Conservation (phyloP, 2,329 filamentous ascomycete genomes). For the Furcasterigmium furcatum region DNA sequence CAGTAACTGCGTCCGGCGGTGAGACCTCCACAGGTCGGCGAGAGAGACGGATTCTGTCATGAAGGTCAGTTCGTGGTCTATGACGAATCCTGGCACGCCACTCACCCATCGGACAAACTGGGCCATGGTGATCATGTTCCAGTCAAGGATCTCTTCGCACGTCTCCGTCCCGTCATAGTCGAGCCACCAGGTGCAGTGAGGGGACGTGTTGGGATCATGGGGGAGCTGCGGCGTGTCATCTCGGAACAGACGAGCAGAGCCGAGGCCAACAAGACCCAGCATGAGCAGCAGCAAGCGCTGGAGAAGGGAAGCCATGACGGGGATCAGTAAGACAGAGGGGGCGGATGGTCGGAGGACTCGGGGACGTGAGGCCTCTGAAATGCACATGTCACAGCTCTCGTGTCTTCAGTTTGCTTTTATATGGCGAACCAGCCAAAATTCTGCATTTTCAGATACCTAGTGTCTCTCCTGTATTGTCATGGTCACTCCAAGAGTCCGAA, state of each 20-base stretch:
- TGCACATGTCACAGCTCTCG: too few species aligned
- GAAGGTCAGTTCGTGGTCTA: slow-evolving; percentile 13
- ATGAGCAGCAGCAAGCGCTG: neutral
- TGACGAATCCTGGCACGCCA: neutral
- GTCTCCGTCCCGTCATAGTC: slow-evolving; percentile 3
- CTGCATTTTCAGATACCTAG: too few species aligned
- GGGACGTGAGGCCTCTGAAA: too few species aligned
- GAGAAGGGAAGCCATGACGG: too few species aligned
- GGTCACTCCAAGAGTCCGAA: too few species aligned
- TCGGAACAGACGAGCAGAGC: neutral
- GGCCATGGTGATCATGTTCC: slow-evolving; percentile 1
- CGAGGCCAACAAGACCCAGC: neutral
- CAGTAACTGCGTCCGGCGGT: slow-evolving; percentile 2
- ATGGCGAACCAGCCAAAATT: too few species aligned
- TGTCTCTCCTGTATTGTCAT: too few species aligned
- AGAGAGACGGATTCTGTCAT: slow-evolving; percentile 4
- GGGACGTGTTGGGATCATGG: neutral
- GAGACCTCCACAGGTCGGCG: neutral
- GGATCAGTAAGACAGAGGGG: too few species aligned
- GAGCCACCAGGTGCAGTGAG: slow-evolving; percentile 2
- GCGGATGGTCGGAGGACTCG: too few species aligned
- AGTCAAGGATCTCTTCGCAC: slow-evolving; percentile 1
- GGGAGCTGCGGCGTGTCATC: too few species aligned
- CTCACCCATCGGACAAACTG: slow-evolving; percentile 4
- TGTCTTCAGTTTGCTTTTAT: too few species aligned